phyloP scores from a whole-genome alignment of 2,329 filamentous ascomycete species.

The Nigrospora osmanthi region DNA sequence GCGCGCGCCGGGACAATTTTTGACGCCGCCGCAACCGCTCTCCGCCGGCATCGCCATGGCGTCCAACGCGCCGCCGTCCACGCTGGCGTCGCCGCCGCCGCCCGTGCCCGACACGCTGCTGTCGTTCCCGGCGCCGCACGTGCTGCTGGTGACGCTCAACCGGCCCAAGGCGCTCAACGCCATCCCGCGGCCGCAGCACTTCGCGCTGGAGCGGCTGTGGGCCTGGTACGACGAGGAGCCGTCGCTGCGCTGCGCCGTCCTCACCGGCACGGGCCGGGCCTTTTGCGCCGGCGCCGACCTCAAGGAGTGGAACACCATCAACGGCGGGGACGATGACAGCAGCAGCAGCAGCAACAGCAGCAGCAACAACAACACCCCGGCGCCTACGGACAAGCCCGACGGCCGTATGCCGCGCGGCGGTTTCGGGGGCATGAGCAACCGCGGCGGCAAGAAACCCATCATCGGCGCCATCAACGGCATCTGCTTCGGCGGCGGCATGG shows the following conservation, averaged over 20 bases:
- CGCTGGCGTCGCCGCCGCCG: conserved; percentile 29
- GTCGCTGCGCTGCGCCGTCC: conserved; percentile 49
- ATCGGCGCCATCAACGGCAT: conserved; percentile 71
- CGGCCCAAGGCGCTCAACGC: conserved; percentile 51
- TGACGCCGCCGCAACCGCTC: too few relatives aligned
- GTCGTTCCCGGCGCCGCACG: conserved; percentile 43
- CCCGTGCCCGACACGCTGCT: conserved; percentile 31
- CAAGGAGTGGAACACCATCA: conserved; percentile 51
- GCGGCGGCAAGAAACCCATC: conserved; percentile 64
- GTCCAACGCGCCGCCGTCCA: conserved; percentile 7
- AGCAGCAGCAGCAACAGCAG: not conserved
- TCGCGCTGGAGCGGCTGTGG: conserved; percentile 40
- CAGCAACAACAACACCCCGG: not conserved
- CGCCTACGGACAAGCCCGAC: conserved; percentile 7
- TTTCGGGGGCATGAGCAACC: conserved; percentile 59
- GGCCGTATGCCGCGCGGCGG: conserved; percentile 35
- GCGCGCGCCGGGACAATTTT: too few relatives aligned
- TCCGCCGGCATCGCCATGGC: too few relatives aligned
- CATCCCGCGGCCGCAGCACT: conserved; percentile 40
- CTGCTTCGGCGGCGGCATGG: conserved; percentile 68
- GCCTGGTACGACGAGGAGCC: conserved; percentile 57
- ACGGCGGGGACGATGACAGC: conserved; percentile 14
- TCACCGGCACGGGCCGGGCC: conserved; percentile 55
- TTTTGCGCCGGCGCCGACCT: conserved; percentile 65
- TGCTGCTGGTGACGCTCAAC: conserved; percentile 54